Evolutionary conservation across 1,284 basidiomycete species (phyloP), one percentile per base, ranked within the genome.

Genomic region (Ganoderma sinense): DNA sequence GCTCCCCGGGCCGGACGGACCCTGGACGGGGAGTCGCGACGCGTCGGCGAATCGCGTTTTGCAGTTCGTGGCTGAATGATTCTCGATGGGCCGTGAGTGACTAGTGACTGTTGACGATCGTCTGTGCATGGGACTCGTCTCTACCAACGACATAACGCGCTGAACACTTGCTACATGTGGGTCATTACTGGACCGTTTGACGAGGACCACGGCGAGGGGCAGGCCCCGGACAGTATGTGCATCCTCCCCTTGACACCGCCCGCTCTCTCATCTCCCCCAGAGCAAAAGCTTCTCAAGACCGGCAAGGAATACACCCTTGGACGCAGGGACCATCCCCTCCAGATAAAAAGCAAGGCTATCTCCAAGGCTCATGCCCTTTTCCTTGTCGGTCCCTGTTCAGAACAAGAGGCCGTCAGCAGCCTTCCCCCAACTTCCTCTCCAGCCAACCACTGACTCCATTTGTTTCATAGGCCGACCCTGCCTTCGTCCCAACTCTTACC

Each of bases 251-350:
- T 33, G 53, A 51, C 36, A 13, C 64, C 58, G 55, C n/a, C 63
- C 53, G 20, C 10, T 20, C 48, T 39, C 7, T 51, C 11, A 63
- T 53, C 8, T 58, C n/a, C 62, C 51, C 0, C 72, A 93, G 91
- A 88, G 78, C 79, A 80, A 16, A 93, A 92, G 75, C 77, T 92
- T 6, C 81, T 93, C 62, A 91, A 90, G 77, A 82, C 89, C 0
- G 85, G 86, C 20, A 83, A 78, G 56, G 82, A 80, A 20, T 88
- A 91, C 69, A 58, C 75, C 0, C 75, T 92, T 2, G 91, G 91
- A 18, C 81, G 91, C 40, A 90, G 86, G 76, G 82, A 84, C 2
- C 62, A 67, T 4, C 68, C 66, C 0, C 80, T 93, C 2, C 45
- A 84, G 7, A 80, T 93, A 62, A 86, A 85, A 65, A 85, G 84